Conservation (phyloP, 306 rosid species). For the Cicer pinnatifidum region DNA sequence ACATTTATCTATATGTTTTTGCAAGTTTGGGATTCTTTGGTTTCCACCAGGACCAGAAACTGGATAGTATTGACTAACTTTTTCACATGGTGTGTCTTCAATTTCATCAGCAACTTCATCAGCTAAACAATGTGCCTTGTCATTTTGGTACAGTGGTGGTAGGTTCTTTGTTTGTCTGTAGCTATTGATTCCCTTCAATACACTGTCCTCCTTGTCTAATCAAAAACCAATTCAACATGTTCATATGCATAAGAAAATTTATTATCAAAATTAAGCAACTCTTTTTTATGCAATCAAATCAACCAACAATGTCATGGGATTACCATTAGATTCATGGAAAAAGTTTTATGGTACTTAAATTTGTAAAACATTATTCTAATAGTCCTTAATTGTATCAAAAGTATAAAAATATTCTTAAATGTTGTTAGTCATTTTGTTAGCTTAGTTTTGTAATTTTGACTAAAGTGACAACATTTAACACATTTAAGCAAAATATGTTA, state of each 20-base stretch:
- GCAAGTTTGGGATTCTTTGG: constrained; percentile 49
- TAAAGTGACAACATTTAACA: no score
- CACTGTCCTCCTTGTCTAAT: constrained; percentile 64
- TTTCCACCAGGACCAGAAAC: constrained; percentile 36
- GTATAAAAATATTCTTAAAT: no score
- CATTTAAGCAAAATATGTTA: no score
- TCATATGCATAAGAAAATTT: neutral
- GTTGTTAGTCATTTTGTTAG: no score
- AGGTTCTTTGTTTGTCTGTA: constrained; percentile 54
- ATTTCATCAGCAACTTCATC: constrained; percentile 66
- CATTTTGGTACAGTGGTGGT: constrained; percentile 47
- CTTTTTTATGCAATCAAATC: constrained; percentile 2
- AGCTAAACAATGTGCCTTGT: constrained; percentile 72
- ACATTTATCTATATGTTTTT: constrained; percentile 57
- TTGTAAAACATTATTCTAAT: no score
- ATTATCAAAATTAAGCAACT: neutral
- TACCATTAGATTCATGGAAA: neutral
- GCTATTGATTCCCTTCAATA: constrained; percentile 78
- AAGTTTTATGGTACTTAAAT: neutral
- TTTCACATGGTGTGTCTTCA: constrained; percentile 62
- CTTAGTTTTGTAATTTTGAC: no score
- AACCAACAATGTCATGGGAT: neutral
- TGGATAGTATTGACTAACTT: constrained; percentile 47
- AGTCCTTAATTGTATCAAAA: no score
- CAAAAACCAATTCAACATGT: constrained; percentile 14